Base-by-base conservation (phyloP, 495 filamentous ascomycete species). In the Aspergillus bridgeri region DNA sequence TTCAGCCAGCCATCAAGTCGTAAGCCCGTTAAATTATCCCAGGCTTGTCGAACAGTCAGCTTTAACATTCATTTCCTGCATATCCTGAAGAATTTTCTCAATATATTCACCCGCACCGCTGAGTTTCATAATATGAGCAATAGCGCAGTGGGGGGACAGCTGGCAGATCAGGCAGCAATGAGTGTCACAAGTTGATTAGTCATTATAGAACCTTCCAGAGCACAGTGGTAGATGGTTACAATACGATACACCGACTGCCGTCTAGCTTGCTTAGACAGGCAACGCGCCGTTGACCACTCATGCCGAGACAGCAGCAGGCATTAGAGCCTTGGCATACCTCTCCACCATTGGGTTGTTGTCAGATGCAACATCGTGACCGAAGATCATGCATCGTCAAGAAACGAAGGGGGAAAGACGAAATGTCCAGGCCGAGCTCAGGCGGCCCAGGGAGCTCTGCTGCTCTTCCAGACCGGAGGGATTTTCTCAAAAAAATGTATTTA, bases 41-140 rank as follows among this genome's bases (percentile, higher is more conserved):
- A 65, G 51, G 52, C 64, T 61, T 27, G 68, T 73, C 25, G 68
- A 70, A 21, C 65, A 58, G 59, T 69, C 67, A 59, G 65, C 61
- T 51, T 60, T 60, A 25, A 72, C 65, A 62, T 58, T 44, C n/a
- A 59, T 44, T 48, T 69, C 58, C 48, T 70, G 65, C 42, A 68
- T 51, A 48, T 71, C 69, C 13, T 60, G 62, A 57, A 72, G 65
- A 18, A 71, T 64, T 27, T 54, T 58, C 19, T 72, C 66, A 48
- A 73, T 69, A 63, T 75, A 74, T 25, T 60, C 62, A 22, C 68
- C 68, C 7, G 69, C 70, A 53, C 62, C 72, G 24, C 69, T 68
- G 21, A 74, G 60, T 45, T 69, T 65, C 44, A 75, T 57, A 46
- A 75, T 75, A 51, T n/a, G n/a, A n/a, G n/a, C n/a, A n/a, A n/a